Base-by-base conservation (phyloP, 2,329 filamentous ascomycete genomes). In the Diaporthe vaccinii region DNA sequence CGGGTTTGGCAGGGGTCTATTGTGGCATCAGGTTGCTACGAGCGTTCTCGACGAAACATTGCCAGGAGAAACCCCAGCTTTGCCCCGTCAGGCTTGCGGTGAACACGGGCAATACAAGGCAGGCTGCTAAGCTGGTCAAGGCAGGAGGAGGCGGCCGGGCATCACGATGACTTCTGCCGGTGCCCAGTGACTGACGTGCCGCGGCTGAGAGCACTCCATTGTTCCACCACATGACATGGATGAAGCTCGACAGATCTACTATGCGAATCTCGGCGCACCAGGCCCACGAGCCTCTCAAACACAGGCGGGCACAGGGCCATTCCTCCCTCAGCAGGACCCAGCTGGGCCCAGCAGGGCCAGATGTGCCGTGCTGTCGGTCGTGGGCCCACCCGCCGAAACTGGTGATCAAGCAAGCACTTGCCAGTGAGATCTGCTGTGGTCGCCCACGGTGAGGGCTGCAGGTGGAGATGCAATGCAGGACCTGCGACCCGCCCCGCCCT, bases 141-240 rank as follows among this genome's bases (percentile, higher is more conserved):
- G 49, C 46, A 55, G 31, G 22, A 51, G 46, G 22, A 25, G 17
- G 61, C 46, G 61, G 25, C 61, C 25, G 61, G 41, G 17, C 46
- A 28, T 39, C 49, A 41, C 49, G 65, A 28, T 41, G 65, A 31
- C 46, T 22, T 55, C 31, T 41, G 36, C 46, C 65, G 46, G 22
- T 36, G 46, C 20, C 31, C 46, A 68, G 31, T 41, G 31, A 20
- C 14, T 69, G 49, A 53, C 49, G 31, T 55, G 34, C 49, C 65
- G 65, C 65, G 65, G 65, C 65, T 69, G 65, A 53, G 34, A 41
- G 49, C 65, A 69, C 34, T 39, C 51, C 59, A 75, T 62, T 68
- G 75, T 76, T 76, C 75, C 75, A 76, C 75, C 69, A 73, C 75
- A 75, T 76, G 49, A 70, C 73, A 75, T 76, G 65, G 49, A 39